phyloP scores from a whole-genome alignment of 2,329 filamentous ascomycete species.

The Cladobotryum protrusum region DNA sequence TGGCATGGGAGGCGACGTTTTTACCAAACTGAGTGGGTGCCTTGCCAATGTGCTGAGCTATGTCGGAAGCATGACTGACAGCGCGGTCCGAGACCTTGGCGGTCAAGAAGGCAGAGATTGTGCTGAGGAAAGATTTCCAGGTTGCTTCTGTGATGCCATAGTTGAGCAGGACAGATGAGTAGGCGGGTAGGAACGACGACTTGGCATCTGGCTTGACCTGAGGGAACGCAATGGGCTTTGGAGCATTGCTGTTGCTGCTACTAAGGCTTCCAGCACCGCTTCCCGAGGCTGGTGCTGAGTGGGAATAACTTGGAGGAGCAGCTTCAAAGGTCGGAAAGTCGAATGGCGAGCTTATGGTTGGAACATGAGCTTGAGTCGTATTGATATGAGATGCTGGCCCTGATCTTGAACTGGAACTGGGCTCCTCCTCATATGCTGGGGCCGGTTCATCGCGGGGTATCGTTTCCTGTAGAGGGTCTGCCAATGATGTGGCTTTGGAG shows the following conservation, averaged over 20 bases:
- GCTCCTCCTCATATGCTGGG: slow-evolving; percentile 1
- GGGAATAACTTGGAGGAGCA: slow-evolving; percentile 16
- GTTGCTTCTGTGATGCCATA: slow-evolving; percentile 31
- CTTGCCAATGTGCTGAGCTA: slow-evolving; percentile 30
- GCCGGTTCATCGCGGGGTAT: background rate
- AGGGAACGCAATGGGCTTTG: slow-evolving; percentile 34
- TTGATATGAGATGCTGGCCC: background rate
- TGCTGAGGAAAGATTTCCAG: slow-evolving; percentile 31
- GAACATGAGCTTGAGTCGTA: slow-evolving; percentile 9
- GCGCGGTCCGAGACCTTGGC: slow-evolving; percentile 40
- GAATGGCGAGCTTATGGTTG: slow-evolving; percentile 27
- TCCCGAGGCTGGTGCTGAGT: slow-evolving; percentile 13
- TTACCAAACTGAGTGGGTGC: slow-evolving; percentile 32
- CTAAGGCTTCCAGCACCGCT: too few species aligned
- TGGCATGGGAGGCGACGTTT: slow-evolving; percentile 30
- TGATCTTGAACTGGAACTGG: background rate
- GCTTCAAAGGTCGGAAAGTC: slow-evolving; percentile 26
- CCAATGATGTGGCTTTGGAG: background rate
- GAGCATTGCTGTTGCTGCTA: slow-evolving; percentile 2
- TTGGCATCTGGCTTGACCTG: slow-evolving; percentile 29
- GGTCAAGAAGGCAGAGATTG: slow-evolving; percentile 40
- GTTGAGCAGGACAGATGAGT: slow-evolving; percentile 30
- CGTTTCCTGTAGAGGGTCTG: background rate
- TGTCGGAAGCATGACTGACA: slow-evolving; percentile 36
- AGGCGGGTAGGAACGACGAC: slow-evolving; percentile 35